Percentiles rank a stretch among this genome's conserved stretches.
Evolutionary conservation across 345 rosid species (phyloP).

Genomic region (Euphorbia tirucalli): DNA sequence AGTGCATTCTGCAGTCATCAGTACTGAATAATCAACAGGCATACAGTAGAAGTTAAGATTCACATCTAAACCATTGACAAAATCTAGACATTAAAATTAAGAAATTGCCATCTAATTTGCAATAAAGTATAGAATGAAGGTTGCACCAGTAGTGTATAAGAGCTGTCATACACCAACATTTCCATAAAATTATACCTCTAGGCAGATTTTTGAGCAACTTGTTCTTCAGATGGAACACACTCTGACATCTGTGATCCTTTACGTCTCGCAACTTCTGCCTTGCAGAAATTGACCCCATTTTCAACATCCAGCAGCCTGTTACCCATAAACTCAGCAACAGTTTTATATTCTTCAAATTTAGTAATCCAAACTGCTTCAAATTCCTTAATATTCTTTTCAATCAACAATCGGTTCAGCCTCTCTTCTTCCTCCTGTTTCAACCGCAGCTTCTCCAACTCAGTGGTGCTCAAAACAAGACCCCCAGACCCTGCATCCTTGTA

Average conservation of each 20-base stretch:
- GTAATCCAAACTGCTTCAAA: constrained; percentile 41
- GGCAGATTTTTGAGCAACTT: too few relatives aligned
- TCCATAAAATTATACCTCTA: too few relatives aligned
- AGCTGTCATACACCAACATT: too few relatives aligned
- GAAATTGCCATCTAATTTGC: background rate
- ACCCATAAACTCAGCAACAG: constrained; percentile 27
- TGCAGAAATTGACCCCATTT: constrained; percentile 27
- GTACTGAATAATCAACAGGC: background rate
- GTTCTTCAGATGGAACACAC: constrained; percentile 25
- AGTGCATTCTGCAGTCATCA: background rate
- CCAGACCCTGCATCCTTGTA: constrained; percentile 77
- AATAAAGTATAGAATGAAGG: too few relatives aligned
- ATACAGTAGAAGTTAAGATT: background rate
- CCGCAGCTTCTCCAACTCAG: constrained; percentile 64
- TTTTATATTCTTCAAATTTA: constrained; percentile 35
- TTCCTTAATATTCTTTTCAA: constrained; percentile 51
- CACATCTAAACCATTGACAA: constrained; percentile 5
- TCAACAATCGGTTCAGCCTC: constrained; percentile 30
- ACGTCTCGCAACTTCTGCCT: constrained; percentile 33
- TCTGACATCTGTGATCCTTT: constrained; percentile 31
- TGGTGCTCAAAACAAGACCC: constrained; percentile 68
- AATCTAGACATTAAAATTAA: background rate
- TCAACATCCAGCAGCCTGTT: constrained; percentile 38
- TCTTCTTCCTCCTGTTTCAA: constrained; percentile 72
- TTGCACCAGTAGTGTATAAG: too few relatives aligned